phyloP scores from a whole-genome alignment of 768 basidiomycete species.

The Cystofilobasidium capitatum region DNA sequence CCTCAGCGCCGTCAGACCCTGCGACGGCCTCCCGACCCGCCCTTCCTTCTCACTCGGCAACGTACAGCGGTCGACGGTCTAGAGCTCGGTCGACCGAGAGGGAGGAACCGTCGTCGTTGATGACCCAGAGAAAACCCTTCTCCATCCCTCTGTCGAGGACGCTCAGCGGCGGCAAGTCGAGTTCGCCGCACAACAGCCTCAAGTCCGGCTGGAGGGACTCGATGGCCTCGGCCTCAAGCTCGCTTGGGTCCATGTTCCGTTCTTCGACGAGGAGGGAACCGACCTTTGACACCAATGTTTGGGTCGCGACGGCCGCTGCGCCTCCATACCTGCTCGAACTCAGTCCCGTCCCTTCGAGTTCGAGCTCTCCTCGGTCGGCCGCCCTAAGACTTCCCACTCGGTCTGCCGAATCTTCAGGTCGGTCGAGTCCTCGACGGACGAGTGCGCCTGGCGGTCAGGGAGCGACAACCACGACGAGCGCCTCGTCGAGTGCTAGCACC shows the following conservation, averaged over 20 bases:
- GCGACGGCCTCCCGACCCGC: not conserved
- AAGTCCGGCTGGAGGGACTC: not conserved
- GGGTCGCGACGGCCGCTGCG: not conserved
- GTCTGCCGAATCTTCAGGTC: not conserved
- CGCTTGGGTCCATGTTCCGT: not conserved
- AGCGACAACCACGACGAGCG: not conserved
- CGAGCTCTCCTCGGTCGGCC: not conserved
- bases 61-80: not conserved
- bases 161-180: conserved; percentile 1
- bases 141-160: conserved; percentile 3
- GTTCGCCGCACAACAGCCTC: not conserved
- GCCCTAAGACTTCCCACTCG: not conserved
- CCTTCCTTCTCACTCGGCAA: no score
- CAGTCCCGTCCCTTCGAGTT: not conserved
- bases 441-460: not conserved
- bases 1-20: no score
- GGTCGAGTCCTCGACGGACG: not conserved
- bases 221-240: not conserved
- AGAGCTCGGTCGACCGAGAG: not conserved
- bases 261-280: not conserved
- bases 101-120: not conserved
- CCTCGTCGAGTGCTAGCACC: no score
- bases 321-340: not conserved
- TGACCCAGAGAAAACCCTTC: not conserved
- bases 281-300: not conserved